These are phyloP conservation scores for Mycena floridula DNA, from an alignment of 768 basidiomycete genomes.

Conservation along the genomic window DNA sequence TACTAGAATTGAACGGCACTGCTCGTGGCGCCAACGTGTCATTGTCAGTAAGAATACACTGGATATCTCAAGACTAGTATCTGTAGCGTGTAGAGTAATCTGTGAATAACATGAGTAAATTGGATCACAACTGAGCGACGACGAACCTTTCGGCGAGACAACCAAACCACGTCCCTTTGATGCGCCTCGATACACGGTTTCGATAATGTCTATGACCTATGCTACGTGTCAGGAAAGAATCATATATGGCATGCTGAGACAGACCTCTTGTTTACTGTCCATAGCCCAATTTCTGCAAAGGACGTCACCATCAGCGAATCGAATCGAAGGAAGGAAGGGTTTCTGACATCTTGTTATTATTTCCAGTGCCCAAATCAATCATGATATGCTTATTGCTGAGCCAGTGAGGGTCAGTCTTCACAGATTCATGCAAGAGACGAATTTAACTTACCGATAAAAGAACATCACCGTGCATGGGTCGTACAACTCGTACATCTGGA, in stretches of 20 bases:
- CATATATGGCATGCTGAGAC: constrained; percentile 10
- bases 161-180: constrained; percentile 97
- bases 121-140: constrained; percentile 1
- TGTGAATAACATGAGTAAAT: constrained; percentile 17
- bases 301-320: constrained; percentile 3
- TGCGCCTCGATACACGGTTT: constrained; percentile 96
- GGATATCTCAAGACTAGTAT: constrained; percentile 37
- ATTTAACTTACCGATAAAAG: constrained; percentile 86
- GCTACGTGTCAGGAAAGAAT: background rate
- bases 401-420: background rate
- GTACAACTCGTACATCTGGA: constrained; percentile 97
- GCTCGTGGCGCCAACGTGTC: too few species aligned
- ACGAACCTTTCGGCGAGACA: constrained; percentile 87
- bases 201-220: constrained; percentile 94
- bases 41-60: too few species aligned
- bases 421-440: background rate
- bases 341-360: constrained; percentile 97
- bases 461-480: constrained; percentile 98
- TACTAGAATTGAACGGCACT: too few species aligned
- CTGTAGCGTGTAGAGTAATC: constrained; percentile 82
- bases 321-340: background rate
- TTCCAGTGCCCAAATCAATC: constrained; percentile 99
- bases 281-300: constrained; percentile 90
- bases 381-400: constrained; percentile 98
- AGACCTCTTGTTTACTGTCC: constrained; percentile 95